Base-by-base conservation (phyloP, 306 rosid species). In the Hippophae rhamnoides region DNA sequence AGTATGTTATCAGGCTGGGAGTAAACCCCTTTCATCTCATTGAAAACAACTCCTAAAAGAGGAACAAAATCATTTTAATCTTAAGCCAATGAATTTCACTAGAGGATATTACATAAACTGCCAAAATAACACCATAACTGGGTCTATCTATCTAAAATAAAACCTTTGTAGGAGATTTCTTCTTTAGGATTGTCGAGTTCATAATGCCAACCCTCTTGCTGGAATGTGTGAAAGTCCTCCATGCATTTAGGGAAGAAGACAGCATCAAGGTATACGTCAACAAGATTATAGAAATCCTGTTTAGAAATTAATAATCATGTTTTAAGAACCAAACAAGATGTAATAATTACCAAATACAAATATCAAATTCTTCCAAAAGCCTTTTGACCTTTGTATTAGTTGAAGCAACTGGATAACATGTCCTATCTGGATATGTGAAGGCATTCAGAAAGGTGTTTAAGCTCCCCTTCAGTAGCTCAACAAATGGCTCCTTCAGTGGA, bases 191-290 rank as follows among this genome's bases (percentile, higher is more conserved):
- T 65, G n/a, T 88, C 72, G 62, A 93, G 94, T 74, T 93, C 99
- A 57, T 82, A 93, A 71, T 93, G 99, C 99, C 99, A 93, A 65
- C 99, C 99, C 88, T 93, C 97, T 73, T 93, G 97, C 68, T 93
- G 99, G 74, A 93, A 93, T 41, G 96, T 88, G 71, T 72, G 82
- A 60, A 75, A 51, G 74, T 93, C 95, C 64, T 93, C 90, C 46
- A 88, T 85, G 27, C 99, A 93, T 58, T 76, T 82, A 5, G 99
- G 99, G 73, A 93, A 93, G 86, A 93, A 93, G 44, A 93, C 99
- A 2, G 99, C 99, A 62, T 93, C 97, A 54, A 93, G 85, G 81
- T 93, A 93, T 52, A 93, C 99, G 57, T 93, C 97, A 13, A 93
- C 97, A 70, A 88, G 75, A 65, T 93, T 93, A 65, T 93, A 93